These are phyloP conservation scores for Bimuria novae-zelandiae DNA, from an alignment of 2,329 filamentous ascomycete genomes.

Conservation along the genomic window DNA sequence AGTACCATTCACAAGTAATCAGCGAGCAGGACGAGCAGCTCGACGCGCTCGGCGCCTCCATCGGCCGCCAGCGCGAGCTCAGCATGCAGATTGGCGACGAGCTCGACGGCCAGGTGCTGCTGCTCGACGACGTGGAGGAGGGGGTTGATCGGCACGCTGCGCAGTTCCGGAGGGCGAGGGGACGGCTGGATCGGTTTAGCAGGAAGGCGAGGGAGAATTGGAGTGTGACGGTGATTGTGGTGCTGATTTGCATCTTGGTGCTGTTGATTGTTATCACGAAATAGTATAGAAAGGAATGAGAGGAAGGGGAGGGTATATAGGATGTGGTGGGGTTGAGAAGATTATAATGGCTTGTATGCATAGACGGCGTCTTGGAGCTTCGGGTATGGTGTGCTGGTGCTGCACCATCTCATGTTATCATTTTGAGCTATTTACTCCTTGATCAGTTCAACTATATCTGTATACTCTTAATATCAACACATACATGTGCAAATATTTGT, in stretches of 20 bases:
- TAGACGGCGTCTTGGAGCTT: not conserved
- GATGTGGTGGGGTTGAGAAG: not conserved
- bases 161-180: slow-evolving; percentile 75
- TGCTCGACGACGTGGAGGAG: slow-evolving; percentile 88
- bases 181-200: slow-evolving; percentile 72
- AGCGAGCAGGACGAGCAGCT: slow-evolving; percentile 92
- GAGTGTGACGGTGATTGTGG: slow-evolving; percentile 81
- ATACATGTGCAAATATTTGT: too few relatives aligned
- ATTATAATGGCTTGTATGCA: not conserved
- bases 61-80: slow-evolving; percentile 86
- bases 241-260: slow-evolving; percentile 79
- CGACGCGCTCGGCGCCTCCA: slow-evolving; percentile 83
- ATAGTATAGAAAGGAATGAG: slow-evolving; percentile 10
- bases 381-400: not conserved
- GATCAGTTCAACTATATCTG: too few relatives aligned
- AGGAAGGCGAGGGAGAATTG: slow-evolving; percentile 80
- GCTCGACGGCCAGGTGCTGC: slow-evolving; percentile 83
- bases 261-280: slow-evolving; percentile 73
- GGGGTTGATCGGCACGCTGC: slow-evolving; percentile 79
- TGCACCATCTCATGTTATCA: too few relatives aligned
- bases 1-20: slow-evolving; percentile 79
- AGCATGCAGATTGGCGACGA: slow-evolving; percentile 97
- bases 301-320: not conserved
- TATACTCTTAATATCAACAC: too few relatives aligned
- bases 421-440: too few relatives aligned